These are phyloP conservation scores for Lipomyces spencermartinsiae DNA, from an alignment of 805 yeast species.

Conservation along the genomic window DNA sequence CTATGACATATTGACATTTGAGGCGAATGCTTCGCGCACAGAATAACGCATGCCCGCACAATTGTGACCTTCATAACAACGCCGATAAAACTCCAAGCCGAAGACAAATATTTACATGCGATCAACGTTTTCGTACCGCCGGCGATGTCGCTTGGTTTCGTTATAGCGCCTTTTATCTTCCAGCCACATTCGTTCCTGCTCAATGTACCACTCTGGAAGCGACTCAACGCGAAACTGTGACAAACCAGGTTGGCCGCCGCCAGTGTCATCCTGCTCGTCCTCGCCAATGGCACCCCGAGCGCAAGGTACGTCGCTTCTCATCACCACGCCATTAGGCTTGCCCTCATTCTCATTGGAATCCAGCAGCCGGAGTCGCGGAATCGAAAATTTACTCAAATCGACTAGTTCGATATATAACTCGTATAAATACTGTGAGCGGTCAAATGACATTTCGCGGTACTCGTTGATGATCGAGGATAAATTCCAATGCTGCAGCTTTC, in stretches of 20 bases:
- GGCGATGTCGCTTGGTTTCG: not conserved
- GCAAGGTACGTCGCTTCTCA: not conserved
- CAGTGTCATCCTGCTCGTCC: slow-evolving; percentile 28
- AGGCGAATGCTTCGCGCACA: not conserved
- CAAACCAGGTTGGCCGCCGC: not conserved
- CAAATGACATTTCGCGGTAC: slow-evolving; percentile 77
- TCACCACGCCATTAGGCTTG: not conserved
- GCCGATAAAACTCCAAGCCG: not conserved
- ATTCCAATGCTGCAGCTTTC: slow-evolving; percentile 89
- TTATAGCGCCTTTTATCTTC: slow-evolving; percentile 21
- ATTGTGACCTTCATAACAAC: not conserved
- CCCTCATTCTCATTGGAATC: slow-evolving; percentile 51
- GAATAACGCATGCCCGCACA: not conserved
- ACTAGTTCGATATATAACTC: slow-evolving; percentile 83
- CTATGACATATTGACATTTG: not conserved
- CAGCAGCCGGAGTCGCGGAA: slow-evolving; percentile 50
- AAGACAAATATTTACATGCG: not conserved
- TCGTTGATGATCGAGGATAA: slow-evolving; percentile 84
- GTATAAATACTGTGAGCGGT: slow-evolving; percentile 74
- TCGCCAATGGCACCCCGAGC: not conserved
- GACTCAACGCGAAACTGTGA: slow-evolving; percentile 7
- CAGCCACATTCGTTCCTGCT: slow-evolving; percentile 33
- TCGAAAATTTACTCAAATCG: slow-evolving; percentile 47
- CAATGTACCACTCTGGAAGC: slow-evolving; percentile 34
- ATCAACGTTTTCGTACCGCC: not conserved